Conservation (phyloP, 2,329 filamentous ascomycete species). For the Fusarium duplospermum region DNA sequence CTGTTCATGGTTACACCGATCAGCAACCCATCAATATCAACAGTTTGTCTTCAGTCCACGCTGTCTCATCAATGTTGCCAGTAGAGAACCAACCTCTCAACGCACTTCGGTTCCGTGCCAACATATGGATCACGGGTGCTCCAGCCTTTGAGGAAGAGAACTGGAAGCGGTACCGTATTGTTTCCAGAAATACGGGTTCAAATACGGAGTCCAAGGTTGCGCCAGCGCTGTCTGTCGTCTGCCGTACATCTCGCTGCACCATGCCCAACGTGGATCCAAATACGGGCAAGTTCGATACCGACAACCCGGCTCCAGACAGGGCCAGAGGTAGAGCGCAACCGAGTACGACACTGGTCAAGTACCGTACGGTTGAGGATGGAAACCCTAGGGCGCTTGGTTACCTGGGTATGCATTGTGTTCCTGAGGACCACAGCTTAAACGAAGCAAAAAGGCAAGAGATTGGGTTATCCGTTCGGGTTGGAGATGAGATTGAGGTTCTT, state of each 20-base stretch:
- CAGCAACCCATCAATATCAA: constrained; percentile 36
- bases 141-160: constrained; percentile 30
- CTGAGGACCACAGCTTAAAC: constrained; percentile 32
- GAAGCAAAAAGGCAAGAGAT: constrained; percentile 8
- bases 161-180: constrained; percentile 28
- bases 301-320: constrained; percentile 2
- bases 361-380: constrained; percentile 41
- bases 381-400: constrained; percentile 45
- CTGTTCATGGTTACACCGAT: constrained; percentile 36
- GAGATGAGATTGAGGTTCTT: constrained; percentile 45
- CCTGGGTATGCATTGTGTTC: constrained; percentile 47
- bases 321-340: constrained; percentile 43
- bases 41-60: constrained; percentile 27
- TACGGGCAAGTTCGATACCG: constrained; percentile 17
- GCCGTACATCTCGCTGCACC: constrained; percentile 33
- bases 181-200: neutral
- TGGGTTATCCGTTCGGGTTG: constrained; percentile 36
- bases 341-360: constrained; percentile 38
- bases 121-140: constrained; percentile 31
- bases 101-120: constrained; percentile 33
- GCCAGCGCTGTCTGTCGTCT: constrained; percentile 27
- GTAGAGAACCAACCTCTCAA: constrained; percentile 31
- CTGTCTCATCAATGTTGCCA: constrained; percentile 23
- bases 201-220: neutral
- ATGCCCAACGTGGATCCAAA: constrained; percentile 31